A percentile compares a stretch with the other conserved stretches of the same genome.
Evolutionary conservation across 441 rosid species (phyloP).

Genomic region (Flueggea neowawraea): DNA sequence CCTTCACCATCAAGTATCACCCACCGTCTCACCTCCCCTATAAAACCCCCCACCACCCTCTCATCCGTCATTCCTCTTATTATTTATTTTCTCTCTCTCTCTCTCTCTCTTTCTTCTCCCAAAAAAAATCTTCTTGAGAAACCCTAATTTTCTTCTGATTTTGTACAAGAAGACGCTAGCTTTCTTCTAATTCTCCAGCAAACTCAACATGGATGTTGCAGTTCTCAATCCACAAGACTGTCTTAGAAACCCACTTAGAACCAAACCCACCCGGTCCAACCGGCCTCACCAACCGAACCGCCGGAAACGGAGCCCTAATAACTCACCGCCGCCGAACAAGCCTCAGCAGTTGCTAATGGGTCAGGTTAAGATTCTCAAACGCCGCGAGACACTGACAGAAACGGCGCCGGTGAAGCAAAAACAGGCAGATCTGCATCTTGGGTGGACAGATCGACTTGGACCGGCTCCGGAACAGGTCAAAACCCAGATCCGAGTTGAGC

Average conservation of each 20-base stretch:
- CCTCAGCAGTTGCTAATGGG: slow-evolving; percentile 21
- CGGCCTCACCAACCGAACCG: not conserved
- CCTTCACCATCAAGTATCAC: no score
- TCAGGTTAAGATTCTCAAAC: slow-evolving; percentile 62
- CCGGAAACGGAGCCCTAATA: not conserved
- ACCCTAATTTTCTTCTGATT: no score
- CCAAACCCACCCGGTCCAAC: not conserved
- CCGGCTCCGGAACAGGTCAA: slow-evolving; percentile 32
- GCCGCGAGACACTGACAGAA: slow-evolving; percentile 50
- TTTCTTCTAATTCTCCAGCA: not conserved
- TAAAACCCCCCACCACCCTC: no score
- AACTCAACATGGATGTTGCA: slow-evolving; percentile 51
- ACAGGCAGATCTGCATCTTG: slow-evolving; percentile 23
- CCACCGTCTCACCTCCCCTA: no score
- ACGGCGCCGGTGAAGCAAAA: not conserved
- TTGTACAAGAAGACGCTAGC: no score
- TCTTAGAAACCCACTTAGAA: slow-evolving; percentile 13
- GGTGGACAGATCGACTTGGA: slow-evolving; percentile 21
- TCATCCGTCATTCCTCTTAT: no score
- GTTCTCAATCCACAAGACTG: slow-evolving; percentile 50
- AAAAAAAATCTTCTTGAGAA: no score
- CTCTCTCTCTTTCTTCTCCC: no score
- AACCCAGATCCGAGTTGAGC: slow-evolving; percentile 31
- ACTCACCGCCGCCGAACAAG: not conserved
- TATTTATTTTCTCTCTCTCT: no score